Evolutionary conservation across 345 rosid genomes (phyloP).

Genomic region (Boechera retrofracta): DNA sequence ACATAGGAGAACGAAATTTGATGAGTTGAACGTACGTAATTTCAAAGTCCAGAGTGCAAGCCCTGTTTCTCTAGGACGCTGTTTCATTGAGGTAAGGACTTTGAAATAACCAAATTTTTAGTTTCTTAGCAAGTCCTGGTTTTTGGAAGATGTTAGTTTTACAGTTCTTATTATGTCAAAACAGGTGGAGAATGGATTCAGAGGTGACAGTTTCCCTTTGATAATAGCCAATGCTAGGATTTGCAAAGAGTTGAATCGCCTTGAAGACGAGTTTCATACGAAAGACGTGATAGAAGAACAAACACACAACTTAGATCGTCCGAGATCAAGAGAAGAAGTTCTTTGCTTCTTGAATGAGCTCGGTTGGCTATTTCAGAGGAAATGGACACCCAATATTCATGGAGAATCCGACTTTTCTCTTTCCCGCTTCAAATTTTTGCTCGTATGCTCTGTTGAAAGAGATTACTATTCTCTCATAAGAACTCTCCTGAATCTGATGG

Average conservation of each 20-base stretch:
- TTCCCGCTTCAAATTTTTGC: slow-evolving; percentile 70
- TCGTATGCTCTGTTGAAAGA: slow-evolving; percentile 76
- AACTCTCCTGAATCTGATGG: slow-evolving; percentile 64
- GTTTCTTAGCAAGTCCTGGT: slow-evolving; percentile 15
- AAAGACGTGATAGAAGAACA: slow-evolving; percentile 53
- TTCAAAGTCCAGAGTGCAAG: slow-evolving; percentile 52
- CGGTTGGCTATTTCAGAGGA: slow-evolving; percentile 88
- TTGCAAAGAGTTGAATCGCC: slow-evolving; percentile 77
- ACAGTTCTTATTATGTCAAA: slow-evolving; percentile 23
- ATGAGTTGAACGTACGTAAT: slow-evolving; percentile 58
- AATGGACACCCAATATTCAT: slow-evolving; percentile 28
- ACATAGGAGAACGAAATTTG: slow-evolving; percentile 44
- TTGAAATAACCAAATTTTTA: not conserved
- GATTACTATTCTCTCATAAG: slow-evolving; percentile 63
- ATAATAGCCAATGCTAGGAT: slow-evolving; percentile 75
- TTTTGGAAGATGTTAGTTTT: slow-evolving; percentile 6
- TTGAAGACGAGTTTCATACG: slow-evolving; percentile 66
- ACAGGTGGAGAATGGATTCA: slow-evolving; percentile 89
- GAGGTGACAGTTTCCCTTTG: slow-evolving; percentile 79
- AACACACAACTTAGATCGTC: slow-evolving; percentile 46
- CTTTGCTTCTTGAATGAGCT: slow-evolving; percentile 84
- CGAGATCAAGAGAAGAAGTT: slow-evolving; percentile 67
- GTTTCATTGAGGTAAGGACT: slow-evolving; percentile 76
- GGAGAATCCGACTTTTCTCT: slow-evolving; percentile 55
- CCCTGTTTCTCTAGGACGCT: slow-evolving; percentile 60